Percentiles rank a stretch among this genome's conserved stretches.
Evolutionary conservation across 495 filamentous ascomycete species (phyloP).

Genomic region (Penicillium fimorum): DNA sequence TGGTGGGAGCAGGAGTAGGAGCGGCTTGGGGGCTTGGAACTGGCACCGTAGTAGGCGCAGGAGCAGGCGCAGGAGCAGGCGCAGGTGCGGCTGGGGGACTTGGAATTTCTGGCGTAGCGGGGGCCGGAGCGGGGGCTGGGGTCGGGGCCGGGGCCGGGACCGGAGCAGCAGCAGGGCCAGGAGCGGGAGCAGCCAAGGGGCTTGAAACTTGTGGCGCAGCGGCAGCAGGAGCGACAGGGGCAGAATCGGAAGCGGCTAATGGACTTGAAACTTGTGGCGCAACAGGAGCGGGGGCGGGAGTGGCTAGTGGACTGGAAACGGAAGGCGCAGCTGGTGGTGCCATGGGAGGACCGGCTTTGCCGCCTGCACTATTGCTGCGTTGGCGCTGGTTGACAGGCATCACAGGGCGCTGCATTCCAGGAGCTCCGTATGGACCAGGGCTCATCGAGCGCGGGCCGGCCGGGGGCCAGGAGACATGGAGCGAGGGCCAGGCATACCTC

Average conservation of each 20-base stretch:
- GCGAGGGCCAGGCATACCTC: conserved; percentile 35
- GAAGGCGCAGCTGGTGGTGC: conserved; percentile 47
- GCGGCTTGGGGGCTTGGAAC: conserved; percentile 48
- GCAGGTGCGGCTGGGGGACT: neutral
- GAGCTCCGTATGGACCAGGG: conserved; percentile 49
- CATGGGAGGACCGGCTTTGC: conserved; percentile 43
- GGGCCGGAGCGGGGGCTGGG: too few species aligned
- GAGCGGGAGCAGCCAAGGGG: neutral
- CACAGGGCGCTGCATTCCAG: conserved; percentile 45
- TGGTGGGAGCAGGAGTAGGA: conserved; percentile 37
- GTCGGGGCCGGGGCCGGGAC: conserved; percentile 1
- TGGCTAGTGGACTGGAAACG: conserved; percentile 47
- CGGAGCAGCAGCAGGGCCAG: conserved; percentile 34
- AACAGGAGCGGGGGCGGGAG: conserved; percentile 36
- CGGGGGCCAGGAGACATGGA: conserved; percentile 25
- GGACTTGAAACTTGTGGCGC: too few species aligned
- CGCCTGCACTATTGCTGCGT: conserved; percentile 53
- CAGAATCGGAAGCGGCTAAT: neutral
- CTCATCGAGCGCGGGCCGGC: conserved; percentile 41
- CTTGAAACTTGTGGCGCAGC: neutral
- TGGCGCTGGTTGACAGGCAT: conserved; percentile 42
- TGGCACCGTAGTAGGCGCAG: conserved; percentile 40
- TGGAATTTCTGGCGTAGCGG: too few species aligned
- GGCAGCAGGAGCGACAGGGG: neutral
- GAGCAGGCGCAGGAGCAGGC: neutral